Conservation (phyloP, 495 filamentous ascomycete genomes). For the Chaetomium tenue region DNA sequence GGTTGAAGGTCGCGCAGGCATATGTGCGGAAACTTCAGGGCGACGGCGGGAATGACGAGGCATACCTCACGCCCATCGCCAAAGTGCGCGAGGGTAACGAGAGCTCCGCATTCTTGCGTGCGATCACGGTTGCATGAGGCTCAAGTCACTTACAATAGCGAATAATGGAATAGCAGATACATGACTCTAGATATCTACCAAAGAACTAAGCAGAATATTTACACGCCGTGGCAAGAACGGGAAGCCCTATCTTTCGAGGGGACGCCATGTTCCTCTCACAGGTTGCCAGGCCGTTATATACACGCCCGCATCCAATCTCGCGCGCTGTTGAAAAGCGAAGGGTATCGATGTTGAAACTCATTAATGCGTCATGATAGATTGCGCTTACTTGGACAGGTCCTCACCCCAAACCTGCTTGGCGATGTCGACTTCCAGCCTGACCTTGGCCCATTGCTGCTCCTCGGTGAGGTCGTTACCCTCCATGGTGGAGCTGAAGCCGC, state of each 20-base stretch:
- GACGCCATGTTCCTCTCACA: neutral
- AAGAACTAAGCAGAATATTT: neutral
- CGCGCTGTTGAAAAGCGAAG: slow-evolving; percentile 20
- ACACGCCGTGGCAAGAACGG: neutral
- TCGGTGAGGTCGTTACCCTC: slow-evolving; percentile 60
- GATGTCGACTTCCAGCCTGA: slow-evolving; percentile 46
- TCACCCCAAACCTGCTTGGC: slow-evolving; percentile 51
- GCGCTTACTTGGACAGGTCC: slow-evolving; percentile 40
- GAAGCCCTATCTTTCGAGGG: neutral
- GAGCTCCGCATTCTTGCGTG: neutral
- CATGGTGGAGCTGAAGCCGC: slow-evolving; percentile 64
- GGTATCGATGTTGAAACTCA: slow-evolving; percentile 22
- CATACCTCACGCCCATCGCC: slow-evolving; percentile 7
- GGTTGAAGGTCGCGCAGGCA: slow-evolving; percentile 7
- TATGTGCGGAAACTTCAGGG: neutral
- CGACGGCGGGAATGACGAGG: neutral
- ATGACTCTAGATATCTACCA: neutral
- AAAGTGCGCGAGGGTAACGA: slow-evolving; percentile 7
- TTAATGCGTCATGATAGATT: neutral
- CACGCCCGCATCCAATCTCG: slow-evolving; percentile 1
- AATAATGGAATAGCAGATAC: neutral
- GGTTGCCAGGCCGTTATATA: neutral
- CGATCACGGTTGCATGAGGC: slow-evolving; percentile 3
- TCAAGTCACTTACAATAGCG: too few relatives aligned
- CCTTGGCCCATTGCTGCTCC: slow-evolving; percentile 58